Conservation (phyloP, 176 grass and related monocot genomes). For the Zoysia pacifica region DNA sequence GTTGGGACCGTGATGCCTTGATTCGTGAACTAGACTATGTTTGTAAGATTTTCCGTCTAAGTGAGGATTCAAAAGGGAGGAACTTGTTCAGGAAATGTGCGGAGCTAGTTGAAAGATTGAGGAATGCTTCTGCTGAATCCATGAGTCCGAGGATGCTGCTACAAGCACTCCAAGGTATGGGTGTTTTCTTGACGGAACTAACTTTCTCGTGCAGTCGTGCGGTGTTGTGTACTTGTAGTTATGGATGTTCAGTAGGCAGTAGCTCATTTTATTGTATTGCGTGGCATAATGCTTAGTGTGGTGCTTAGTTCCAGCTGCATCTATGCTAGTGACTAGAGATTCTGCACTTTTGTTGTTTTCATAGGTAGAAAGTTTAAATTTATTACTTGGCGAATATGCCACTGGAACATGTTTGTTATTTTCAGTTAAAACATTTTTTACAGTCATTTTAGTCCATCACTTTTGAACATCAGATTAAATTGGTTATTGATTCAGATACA, state of each 20-base stretch:
- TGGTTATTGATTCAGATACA: background rate
- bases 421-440: background rate
- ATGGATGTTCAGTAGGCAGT: background rate
- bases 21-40: conserved; percentile 76
- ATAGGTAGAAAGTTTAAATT: background rate
- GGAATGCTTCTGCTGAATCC: conserved; percentile 50
- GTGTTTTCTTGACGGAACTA: conserved; percentile 12
- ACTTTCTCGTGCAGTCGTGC: background rate
- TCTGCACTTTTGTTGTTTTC: background rate
- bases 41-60: conserved; percentile 77
- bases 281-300: background rate
- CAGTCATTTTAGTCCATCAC: no score
- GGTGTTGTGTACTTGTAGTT: background rate
- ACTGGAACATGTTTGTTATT: background rate
- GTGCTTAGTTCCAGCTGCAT: conserved; percentile 8
- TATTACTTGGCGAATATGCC: conserved; percentile 5
- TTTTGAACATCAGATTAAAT: background rate
- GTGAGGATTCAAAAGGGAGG: conserved; percentile 69
- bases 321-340: background rate
- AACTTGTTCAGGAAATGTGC: conserved; percentile 61
- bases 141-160: conserved; percentile 61
- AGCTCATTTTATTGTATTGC: background rate
- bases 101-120: conserved; percentile 68
- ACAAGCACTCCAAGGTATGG: conserved; percentile 71
- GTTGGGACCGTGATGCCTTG: conserved; percentile 67